Base-by-base conservation (phyloP, 2,329 filamentous ascomycete genomes). In the Dothistroma pini region DNA sequence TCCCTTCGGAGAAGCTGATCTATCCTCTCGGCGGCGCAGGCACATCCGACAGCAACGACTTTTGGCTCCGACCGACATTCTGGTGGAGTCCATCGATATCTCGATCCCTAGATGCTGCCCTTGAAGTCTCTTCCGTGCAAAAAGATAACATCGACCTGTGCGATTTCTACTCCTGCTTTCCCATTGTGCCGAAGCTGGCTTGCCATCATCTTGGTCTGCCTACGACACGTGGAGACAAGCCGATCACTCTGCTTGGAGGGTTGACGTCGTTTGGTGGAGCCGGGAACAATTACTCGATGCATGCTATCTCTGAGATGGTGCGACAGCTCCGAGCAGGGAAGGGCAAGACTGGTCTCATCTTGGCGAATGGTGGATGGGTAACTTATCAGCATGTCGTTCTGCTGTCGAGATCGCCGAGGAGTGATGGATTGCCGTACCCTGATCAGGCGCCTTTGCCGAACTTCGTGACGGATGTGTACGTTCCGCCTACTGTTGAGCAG, bases 231-330 rank as follows among this genome's bases (percentile, higher is more conserved):
- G 53, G 77, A 1, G 32, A 72, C 1, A 86, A 84, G 63, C 80
- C 83, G 0, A 79, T 88, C 21, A 88, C 85, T 0, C 72, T 89
- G 0, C 77, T 89, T 0, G 87, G 87, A 0, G 87, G 87, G 0
- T 68, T 90, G 57, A 89, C 87, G 4, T 87, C 83, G 0, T 89
- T 89, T 61, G 87, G 87, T 0, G 87, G 87, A 0, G 87, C 87
- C 6, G 87, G 87, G 0, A 89, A 89, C 64, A 89, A 89, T 58
- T 89, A 89, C 62, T 87, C 84, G 0, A 85, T 89, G 81, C 86
- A 89, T 75, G 83, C 76, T 12, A 79, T 86, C 31, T 83, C 80
- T 10, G 82, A 82, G 68, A 84, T 86, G 78, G 75, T 78, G 0
- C 80, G 84, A 4, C 76, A 80, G 58, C 70, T 89, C 3, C 78